These are phyloP conservation scores for Inosperma sp. DNA, from an alignment of 768 basidiomycete species.

Conservation along the genomic window DNA sequence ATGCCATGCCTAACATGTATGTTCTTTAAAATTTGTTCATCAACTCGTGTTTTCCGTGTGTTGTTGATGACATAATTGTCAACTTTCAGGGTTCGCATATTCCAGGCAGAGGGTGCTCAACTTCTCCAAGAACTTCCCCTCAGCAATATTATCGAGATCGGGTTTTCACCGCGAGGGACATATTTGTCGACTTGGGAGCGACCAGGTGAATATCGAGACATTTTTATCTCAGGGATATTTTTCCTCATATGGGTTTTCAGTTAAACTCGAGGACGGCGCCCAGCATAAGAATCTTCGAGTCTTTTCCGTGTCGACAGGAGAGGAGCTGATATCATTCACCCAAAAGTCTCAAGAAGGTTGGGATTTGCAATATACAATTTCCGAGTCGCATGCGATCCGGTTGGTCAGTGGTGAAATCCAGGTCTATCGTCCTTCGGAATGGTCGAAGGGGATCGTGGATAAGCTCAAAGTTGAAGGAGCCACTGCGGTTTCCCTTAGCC, in stretches of 20 bases:
- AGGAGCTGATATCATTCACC: conserved; percentile 81
- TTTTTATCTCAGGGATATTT: neutral
- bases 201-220: conserved; percentile 45
- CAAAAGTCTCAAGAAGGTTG: conserved; percentile 92
- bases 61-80: conserved; percentile 7
- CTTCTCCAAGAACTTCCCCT: conserved; percentile 72
- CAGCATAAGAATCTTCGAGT: conserved; percentile 94
- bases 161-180: conserved; percentile 90
- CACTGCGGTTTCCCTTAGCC: conserved; percentile 71
- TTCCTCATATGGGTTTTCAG: conserved; percentile 33
- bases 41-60: conserved; percentile 19
- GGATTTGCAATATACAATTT: conserved; percentile 88
- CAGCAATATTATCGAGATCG: conserved; percentile 75
- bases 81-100: conserved; percentile 61
- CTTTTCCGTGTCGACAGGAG: conserved; percentile 80
- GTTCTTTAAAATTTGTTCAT: conserved; percentile 25
- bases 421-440: conserved; percentile 76
- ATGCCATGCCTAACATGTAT: conserved; percentile 70
- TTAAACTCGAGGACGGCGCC: conserved; percentile 83
- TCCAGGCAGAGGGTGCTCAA: conserved; percentile 67
- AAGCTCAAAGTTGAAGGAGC: conserved; percentile 82
- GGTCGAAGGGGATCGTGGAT: conserved; percentile 73
- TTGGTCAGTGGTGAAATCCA: conserved; percentile 80
- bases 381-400: conserved; percentile 81
- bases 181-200: conserved; percentile 97